phyloP scores from a whole-genome alignment of 2,329 filamentous ascomycete genomes.

The Cytospora paraplurivora region DNA sequence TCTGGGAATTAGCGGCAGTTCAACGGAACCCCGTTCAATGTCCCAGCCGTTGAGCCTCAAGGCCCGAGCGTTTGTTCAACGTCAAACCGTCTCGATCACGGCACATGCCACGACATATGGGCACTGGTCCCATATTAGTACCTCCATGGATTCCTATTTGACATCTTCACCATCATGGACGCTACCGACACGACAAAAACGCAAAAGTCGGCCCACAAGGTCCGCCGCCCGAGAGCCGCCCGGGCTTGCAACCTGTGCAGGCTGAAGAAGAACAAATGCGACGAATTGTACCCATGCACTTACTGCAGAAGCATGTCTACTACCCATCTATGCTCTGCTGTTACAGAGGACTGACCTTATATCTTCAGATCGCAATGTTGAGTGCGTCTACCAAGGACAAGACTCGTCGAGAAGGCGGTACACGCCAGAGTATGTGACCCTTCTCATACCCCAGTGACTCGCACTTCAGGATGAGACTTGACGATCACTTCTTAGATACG shows the following conservation, averaged over 20 bases:
- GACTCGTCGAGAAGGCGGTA: constrained; percentile 31
- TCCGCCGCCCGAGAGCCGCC: constrained; percentile 42
- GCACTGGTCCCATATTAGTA: not conserved
- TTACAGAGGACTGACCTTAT: constrained; percentile 1
- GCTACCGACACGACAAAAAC: constrained; percentile 13
- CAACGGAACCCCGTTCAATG: not conserved
- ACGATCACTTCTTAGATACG: constrained; percentile 31
- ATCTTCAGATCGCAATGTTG: constrained; percentile 30
- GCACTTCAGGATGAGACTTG: constrained; percentile 9
- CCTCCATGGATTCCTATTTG: not conserved
- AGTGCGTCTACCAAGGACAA: constrained; percentile 37
- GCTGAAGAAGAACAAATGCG: constrained; percentile 52
- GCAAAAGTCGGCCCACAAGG: constrained; percentile 27
- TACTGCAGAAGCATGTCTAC: constrained; percentile 45
- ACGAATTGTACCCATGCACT: constrained; percentile 43
- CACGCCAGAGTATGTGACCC: constrained; percentile 31
- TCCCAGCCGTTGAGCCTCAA: constrained; percentile 1
- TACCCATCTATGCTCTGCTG: not conserved
- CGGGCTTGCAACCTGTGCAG: constrained; percentile 50
- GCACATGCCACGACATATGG: not conserved
- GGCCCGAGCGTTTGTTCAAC: not conserved
- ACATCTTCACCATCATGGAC: constrained; percentile 14
- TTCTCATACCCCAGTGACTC: not conserved
- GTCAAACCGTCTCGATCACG: not conserved
- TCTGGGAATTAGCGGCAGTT: not conserved